Evolutionary conservation across 768 basidiomycete species (phyloP), one percentile per base, ranked within the genome.

Genomic region (Mycena galericulata): DNA sequence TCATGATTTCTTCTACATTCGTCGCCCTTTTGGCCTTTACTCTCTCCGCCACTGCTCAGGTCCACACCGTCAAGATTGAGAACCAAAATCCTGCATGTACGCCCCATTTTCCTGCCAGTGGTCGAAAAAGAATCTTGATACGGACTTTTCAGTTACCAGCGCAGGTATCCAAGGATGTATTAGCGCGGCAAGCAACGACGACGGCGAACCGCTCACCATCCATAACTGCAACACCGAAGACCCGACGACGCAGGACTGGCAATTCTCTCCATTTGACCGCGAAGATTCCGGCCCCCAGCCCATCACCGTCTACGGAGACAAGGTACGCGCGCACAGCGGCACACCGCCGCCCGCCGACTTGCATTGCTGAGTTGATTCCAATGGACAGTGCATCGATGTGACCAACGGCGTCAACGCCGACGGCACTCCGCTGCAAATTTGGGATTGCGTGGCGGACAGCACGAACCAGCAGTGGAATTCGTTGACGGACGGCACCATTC

Each of bases 371-470:
- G 17, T 8, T 5, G 24, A 29, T 36, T 18, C 36, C 2, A 46
- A 45, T 18, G 10, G 43, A 18, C 27, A 54, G 51, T 62, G 62
- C 38, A 43, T 62, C 41, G 60, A 62, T n/a, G 41, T 61, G 1
- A 30, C 11, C 2, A 30, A 22, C 7, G 62, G 51, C 10, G 41
- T 62, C 30, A 54, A 62, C 62, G 41, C 41, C 14, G 62, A 62
- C n/a, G 41, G 41, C 30, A 62, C 62, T n/a, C 53, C 53, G 30
- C 41, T 62, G 7, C 62, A 62, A 30, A 54, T 62, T 17, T 62
- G 62, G 62, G 34, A 50, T 1, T 62, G 62, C 41, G n/a, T 6
- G 20, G 24, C 26, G 4, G 22, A 32, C 7, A 62, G 32, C 49
- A 14, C 15, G 0, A 62, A 62, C 30, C 50, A 62, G 18, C 41